Base-by-base conservation (phyloP, 352 stramenopile species). In the Pythium rishiriense region DNA sequence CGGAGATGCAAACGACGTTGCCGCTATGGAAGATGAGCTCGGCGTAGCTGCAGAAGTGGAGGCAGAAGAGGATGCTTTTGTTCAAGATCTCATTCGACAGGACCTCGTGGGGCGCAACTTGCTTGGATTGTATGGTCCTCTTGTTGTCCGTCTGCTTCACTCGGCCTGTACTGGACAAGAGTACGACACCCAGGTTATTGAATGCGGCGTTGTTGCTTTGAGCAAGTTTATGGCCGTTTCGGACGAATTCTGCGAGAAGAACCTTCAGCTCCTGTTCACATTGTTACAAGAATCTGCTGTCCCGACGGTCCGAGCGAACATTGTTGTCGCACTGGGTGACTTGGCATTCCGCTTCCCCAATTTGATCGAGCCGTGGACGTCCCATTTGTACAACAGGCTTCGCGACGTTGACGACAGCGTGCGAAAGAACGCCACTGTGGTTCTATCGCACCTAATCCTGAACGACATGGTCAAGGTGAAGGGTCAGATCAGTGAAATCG, bases 401-500 rank as follows among this genome's bases (percentile, higher is more conserved):
- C 93, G 92, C 28, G 96, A 99, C 68, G 74, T 91, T 11, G 79
- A 96, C 57, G 61, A 81, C 21, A 87, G 91, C 56, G 97, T 99
- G 26, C 91, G 97, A 37, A 92, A 97, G 53, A 98, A 99, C 66
- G 97, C 97, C 37, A 90, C 99, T 47, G 98, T 99, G 66, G 97
- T 99, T 31, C 86, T 99, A 3, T 99, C 97, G 28, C 97, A 99
- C 68, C 86, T 99, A 37, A 98, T 99, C 72, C 76, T 99, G 33
- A 99, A 99, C 75, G 97, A 99, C 67, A 99, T 99, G 97, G 97
- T 99, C 41, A 99, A 99, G 79, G 96, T 99, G n/a, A 98, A 98
- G 70, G 96, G 93, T 17, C 91, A 98, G 73, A 88, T 97, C 49
- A 94, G 85, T 54, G 87, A 98, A 58, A 98, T 99, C 57, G 97